Evolutionary conservation across 164 flowering plant genomes (phyloP).

Genomic region (Sedum album): DNA sequence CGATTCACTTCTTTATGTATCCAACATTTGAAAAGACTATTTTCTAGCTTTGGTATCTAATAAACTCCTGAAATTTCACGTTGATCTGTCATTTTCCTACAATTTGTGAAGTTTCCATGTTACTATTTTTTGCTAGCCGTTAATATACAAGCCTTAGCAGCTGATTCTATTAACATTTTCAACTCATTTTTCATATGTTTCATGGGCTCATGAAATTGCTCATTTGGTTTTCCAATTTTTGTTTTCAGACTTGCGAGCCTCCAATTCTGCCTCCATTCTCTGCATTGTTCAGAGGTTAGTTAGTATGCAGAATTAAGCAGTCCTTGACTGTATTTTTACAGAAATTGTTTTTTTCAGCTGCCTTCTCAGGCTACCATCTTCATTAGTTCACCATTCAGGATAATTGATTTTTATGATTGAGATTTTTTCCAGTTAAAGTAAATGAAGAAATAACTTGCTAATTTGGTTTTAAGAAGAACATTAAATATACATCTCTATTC

Average conservation of each 20-base stretch:
- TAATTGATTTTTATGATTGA: not conserved
- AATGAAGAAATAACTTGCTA: not conserved
- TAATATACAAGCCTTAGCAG: not conserved
- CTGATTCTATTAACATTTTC: not conserved
- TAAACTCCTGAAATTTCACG: not conserved
- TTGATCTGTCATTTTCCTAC: not conserved
- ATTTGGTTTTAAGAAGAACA: not conserved
- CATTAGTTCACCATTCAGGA: not conserved
- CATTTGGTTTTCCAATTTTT: constrained; percentile 8
- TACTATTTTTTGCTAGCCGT: not conserved
- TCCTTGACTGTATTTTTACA: not conserved
- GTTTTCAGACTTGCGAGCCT: constrained; percentile 52
- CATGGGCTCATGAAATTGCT: not conserved
- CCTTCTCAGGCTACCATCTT: not conserved
- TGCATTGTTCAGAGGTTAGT: constrained; percentile 42
- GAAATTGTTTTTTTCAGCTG: not conserved
- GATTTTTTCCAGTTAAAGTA: not conserved
- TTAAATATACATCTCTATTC: not conserved
- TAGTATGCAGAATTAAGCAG: not conserved
- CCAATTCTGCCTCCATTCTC: constrained; percentile 71
- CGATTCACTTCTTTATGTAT: not conserved
- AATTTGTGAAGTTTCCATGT: not conserved
- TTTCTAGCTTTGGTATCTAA: not conserved
- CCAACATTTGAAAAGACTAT: not conserved
- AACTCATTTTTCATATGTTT: not conserved